These are phyloP conservation scores for Lecanicillium sp. DNA, from an alignment of 2,329 filamentous ascomycete genomes.

Conservation along the genomic window DNA sequence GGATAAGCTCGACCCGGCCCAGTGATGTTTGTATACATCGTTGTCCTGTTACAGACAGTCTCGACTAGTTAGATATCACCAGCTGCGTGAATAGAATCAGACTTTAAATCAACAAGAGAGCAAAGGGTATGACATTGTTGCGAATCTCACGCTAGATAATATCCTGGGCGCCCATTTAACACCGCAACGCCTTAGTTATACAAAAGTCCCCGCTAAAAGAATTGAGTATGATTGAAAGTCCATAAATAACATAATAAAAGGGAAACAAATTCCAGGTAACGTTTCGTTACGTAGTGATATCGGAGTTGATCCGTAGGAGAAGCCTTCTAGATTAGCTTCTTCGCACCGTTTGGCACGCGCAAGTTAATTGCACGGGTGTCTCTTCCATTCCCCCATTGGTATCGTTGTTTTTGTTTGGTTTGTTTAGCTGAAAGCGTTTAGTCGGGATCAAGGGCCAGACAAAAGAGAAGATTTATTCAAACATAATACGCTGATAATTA, in stretches of 20 bases:
- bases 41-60: too few relatives aligned
- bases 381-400: not conserved
- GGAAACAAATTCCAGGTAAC: not conserved
- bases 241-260: not conserved
- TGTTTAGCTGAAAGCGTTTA: not conserved
- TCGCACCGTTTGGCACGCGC: not conserved
- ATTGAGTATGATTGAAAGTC: not conserved
- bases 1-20: not conserved
- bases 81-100: too few relatives aligned
- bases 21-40: too few relatives aligned
- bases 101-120: not conserved
- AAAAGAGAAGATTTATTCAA: conserved; percentile 11
- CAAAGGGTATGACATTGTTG: not conserved
- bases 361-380: conserved; percentile 3
- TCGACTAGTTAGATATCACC: too few relatives aligned
- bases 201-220: not conserved
- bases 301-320: conserved; percentile 2
- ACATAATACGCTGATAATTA: conserved; percentile 17
- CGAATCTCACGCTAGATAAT: conserved; percentile 5
- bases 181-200: conserved; percentile 3
- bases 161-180: not conserved
- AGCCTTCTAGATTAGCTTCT: not conserved
- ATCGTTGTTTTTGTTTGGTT: not conserved
- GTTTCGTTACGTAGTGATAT: not conserved
- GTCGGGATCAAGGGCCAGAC: not conserved